These are phyloP conservation scores for Botryotinia calthae DNA, from an alignment of 2,329 filamentous ascomycete species.

Conservation along the genomic window DNA sequence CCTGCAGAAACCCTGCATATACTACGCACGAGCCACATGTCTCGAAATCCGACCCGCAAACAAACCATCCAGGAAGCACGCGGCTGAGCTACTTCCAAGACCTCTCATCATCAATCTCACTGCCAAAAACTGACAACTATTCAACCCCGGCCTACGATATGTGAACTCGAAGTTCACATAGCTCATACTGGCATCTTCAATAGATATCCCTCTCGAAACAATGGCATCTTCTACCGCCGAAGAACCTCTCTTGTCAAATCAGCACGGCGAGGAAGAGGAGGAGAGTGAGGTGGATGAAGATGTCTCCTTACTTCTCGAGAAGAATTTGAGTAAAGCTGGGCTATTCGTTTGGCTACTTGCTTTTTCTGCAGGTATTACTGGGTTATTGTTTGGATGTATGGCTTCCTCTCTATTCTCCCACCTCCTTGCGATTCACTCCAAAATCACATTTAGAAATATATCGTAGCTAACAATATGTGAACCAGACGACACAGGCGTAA, in stretches of 20 bases:
- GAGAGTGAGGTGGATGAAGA: constrained; percentile 28
- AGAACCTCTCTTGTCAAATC: constrained; percentile 18
- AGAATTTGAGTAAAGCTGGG: constrained; percentile 38
- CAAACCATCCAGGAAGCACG: not conserved
- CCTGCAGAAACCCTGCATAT: not conserved
- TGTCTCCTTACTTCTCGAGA: constrained; percentile 33
- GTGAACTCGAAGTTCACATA: not conserved
- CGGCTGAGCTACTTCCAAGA: not conserved
- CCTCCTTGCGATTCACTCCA: not conserved
- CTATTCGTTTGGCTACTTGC: constrained; percentile 61
- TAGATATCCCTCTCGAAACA: constrained; percentile 6
- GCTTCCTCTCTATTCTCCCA: not conserved
- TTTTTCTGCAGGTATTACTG: constrained; percentile 63
- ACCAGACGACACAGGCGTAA: constrained; percentile 49
- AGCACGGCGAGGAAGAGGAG: not conserved
- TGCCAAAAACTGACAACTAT: no score
- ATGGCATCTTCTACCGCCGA: constrained; percentile 13
- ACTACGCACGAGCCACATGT: not conserved
- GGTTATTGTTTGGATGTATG: constrained; percentile 64
- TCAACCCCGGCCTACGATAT: not conserved
- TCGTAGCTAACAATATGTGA: not conserved
- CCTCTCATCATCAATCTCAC: not conserved
- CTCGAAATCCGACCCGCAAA: not conserved
- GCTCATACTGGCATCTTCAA: constrained; percentile 3
- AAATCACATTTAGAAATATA: not conserved